Base-by-base conservation (phyloP, 2,329 filamentous ascomycete species). In the Diplodia seriata region DNA sequence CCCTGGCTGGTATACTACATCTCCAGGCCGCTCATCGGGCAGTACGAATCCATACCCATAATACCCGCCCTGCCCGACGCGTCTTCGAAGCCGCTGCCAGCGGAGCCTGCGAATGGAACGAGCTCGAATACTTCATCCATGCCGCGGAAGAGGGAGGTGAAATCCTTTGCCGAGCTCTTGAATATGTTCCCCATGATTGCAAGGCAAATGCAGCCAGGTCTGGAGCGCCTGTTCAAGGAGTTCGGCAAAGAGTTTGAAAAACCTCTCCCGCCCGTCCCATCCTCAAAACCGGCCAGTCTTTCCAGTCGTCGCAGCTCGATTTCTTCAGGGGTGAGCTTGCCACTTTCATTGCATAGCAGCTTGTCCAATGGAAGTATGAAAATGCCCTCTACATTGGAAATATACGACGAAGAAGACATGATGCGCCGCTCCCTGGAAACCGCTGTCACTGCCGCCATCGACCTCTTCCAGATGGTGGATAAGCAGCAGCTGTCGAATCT, bases 1-100 rank as follows among this genome's bases (percentile, higher is more conserved):
- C 92, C 94, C 85, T 99, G 95, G 93, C 88, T 99, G 53, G 86
- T 99, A 69, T 98, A 98, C 85, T 97, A 94, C 79, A 97, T 99
- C 70, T 95, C 94, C 31, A 90, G 88, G 63, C 95, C 95, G 1
- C 82, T 99, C 63, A 87, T 97, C 23, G 95, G 95, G 29, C 86
- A 87, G 0, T 94, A 90, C 84, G 93, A 97, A 74, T 87, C 93
- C 62, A 85, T 88, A 63, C 90, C 88, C 71, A 89, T 94, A 61
- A 79, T 86, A 4, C 89, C 90, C 2, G 93, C 93, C 1, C 71
- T 87, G 9, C 80, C 90, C 71, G 83, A 79, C 71, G 20, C 66
- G 26, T n/a, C 50, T 8, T 38, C 59, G 82, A 72, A 77, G 72
- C 47, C 64, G 11, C 40, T 38, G 8, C 77, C 79, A 69, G 70